A percentile compares a stretch with the other conserved stretches of the same genome.
phyloP scores from a whole-genome alignment of 768 basidiomycete species.

The Leccinum olivaceopallidum region DNA sequence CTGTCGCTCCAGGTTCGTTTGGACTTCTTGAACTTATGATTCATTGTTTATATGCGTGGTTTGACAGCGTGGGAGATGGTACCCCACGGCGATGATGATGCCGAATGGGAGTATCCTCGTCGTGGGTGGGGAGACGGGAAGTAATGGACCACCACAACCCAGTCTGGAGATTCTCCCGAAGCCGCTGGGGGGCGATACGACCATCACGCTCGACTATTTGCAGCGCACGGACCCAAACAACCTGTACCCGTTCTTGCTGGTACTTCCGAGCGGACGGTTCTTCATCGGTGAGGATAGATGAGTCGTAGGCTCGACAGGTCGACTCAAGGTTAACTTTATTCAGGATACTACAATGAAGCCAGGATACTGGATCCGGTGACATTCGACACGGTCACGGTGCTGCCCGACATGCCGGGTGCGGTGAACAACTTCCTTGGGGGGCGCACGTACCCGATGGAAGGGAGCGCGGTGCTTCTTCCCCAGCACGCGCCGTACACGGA shows the following conservation, averaged over 20 bases:
- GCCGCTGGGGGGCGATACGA: conserved; percentile 62
- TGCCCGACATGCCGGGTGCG: conserved; percentile 75
- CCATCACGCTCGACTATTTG: conserved; percentile 63
- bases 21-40: neutral
- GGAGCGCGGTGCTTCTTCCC: conserved; percentile 68
- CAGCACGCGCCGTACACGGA: conserved; percentile 63
- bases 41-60: too few species aligned
- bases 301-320: neutral
- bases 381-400: conserved; percentile 55
- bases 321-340: neutral
- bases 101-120: conserved; percentile 75
- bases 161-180: conserved; percentile 73
- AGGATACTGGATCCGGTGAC: conserved; percentile 68
- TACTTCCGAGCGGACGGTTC: conserved; percentile 67
- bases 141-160: conserved; percentile 64
- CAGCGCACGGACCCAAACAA: conserved; percentile 77
- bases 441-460: conserved; percentile 78
- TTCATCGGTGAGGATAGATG: conserved; percentile 59
- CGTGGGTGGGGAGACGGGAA: conserved; percentile 73
- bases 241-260: conserved; percentile 73
- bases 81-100: conserved; percentile 65
- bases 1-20: conserved; percentile 60
- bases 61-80: conserved; percentile 67
- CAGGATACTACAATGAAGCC: conserved; percentile 82
- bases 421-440: conserved; percentile 72